Evolutionary conservation across 208 protist genomes (phyloP).

Genomic region (Trypanosoma mega): DNA sequence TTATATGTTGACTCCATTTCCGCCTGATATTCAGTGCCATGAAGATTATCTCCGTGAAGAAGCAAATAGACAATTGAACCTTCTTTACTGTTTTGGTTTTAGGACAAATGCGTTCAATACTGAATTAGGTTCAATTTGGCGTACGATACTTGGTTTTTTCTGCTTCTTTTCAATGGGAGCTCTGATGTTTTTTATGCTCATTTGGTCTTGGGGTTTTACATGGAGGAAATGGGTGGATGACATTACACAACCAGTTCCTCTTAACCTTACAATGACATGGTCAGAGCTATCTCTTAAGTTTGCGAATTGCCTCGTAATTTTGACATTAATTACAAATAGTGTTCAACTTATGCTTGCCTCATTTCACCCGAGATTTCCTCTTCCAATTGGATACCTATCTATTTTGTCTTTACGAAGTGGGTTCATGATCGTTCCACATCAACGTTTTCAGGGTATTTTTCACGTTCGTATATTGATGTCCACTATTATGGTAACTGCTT

Average conservation of each 20-base stretch:
- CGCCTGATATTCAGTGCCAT: constrained; percentile 40
- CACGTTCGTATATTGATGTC: constrained; percentile 9
- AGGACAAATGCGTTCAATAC: constrained; percentile 22
- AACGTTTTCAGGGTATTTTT: constrained; percentile 20
- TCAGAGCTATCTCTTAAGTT: constrained; percentile 62
- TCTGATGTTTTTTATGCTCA: constrained; percentile 36
- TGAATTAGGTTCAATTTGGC: constrained; percentile 24
- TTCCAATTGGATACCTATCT: constrained; percentile 49
- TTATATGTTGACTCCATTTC: constrained; percentile 21
- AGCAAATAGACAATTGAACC: constrained; percentile 28
- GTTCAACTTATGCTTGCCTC: constrained; percentile 51
- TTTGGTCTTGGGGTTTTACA: constrained; percentile 38
- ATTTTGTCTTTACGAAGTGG: constrained; percentile 49
- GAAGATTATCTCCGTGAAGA: constrained; percentile 40
- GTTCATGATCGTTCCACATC: constrained; percentile 63
- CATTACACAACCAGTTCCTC: constrained; percentile 35
- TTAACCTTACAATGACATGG: constrained; percentile 60
- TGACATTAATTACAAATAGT: constrained; percentile 36
- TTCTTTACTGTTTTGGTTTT: constrained; percentile 35
- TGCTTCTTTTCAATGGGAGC: constrained; percentile 28
- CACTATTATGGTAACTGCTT: no score
- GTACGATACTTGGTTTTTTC: constrained; percentile 35
- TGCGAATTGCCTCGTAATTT: constrained; percentile 61
- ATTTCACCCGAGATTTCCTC: constrained; percentile 52
- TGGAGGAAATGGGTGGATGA: constrained; percentile 43